Percentiles rank a stretch among this genome's conserved stretches.
Conservation (phyloP, 176 grass and related monocot species). For the Olyra latifolia region DNA sequence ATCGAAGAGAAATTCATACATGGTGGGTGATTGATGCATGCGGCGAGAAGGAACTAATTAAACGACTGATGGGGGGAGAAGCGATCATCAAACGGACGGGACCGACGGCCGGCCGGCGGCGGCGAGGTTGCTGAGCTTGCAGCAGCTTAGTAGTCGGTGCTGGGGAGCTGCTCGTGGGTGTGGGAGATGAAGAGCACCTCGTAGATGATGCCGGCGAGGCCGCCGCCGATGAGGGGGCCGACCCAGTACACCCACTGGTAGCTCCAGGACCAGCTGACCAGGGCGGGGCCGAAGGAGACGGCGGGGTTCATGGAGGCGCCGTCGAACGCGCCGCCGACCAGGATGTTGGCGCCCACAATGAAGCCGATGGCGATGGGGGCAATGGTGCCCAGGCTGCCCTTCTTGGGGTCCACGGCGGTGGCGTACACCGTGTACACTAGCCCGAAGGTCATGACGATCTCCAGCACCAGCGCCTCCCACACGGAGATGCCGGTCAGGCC, state of each 20-base stretch:
- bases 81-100: constrained; percentile 4
- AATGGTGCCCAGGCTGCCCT: constrained; percentile 80
- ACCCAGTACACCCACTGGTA: constrained; percentile 97
- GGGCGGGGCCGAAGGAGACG: constrained; percentile 84
- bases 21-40: not conserved
- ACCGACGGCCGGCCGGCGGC: constrained; percentile 2
- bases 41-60: constrained; percentile 5
- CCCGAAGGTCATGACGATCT: constrained; percentile 98
- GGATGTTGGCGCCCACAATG: constrained; percentile 94
- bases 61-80: not conserved
- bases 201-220: constrained; percentile 76
- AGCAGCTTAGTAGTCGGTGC: constrained; percentile 61
- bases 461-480: constrained; percentile 69
- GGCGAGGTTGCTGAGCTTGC: not conserved
- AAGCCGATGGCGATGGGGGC: constrained; percentile 93
- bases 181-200: constrained; percentile 75
- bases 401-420: constrained; percentile 85
- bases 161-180: constrained; percentile 81
- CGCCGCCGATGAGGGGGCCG: constrained; percentile 84
- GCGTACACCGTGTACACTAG: constrained; percentile 98
- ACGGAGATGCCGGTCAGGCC: constrained; percentile 55
- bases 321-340: constrained; percentile 74
- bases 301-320: constrained; percentile 99
- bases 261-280: constrained; percentile 89
- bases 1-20: not conserved